Conservation (phyloP, 2,329 filamentous ascomycete genomes). For the Paecilomyces variotii region DNA sequence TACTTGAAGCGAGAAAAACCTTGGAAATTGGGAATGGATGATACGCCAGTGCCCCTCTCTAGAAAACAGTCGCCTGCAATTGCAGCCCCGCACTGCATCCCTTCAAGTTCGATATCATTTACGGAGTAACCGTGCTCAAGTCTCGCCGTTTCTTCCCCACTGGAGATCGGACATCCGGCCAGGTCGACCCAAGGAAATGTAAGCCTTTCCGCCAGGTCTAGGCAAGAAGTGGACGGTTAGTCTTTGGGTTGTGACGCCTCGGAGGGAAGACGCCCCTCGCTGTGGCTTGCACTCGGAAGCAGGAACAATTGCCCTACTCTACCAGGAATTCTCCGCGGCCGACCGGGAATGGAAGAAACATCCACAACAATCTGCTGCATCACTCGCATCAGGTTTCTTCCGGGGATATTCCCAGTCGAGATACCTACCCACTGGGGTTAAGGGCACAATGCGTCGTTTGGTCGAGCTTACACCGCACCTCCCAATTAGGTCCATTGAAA, state of each 20-base stretch:
- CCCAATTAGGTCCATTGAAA: neutral
- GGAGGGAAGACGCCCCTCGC: neutral
- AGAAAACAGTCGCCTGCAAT: neutral
- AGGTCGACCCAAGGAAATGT: neutral
- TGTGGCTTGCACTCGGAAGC: neutral
- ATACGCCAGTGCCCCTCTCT: neutral
- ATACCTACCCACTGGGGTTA: neutral
- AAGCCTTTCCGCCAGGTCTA: neutral
- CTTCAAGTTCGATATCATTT: neutral
- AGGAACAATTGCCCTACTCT: neutral
- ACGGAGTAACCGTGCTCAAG: neutral
- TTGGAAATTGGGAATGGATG: neutral
- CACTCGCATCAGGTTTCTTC: neutral
- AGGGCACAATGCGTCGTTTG: neutral
- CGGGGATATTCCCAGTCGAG: neutral
- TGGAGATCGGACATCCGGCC: neutral
- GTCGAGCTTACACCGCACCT: neutral
- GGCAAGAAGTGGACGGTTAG: neutral
- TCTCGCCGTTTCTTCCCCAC: neutral
- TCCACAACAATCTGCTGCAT: neutral
- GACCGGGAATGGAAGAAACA: neutral
- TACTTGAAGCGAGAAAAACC: neutral
- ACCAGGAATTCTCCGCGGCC: neutral
- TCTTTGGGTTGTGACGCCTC: neutral
- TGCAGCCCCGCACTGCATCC: neutral